Evolutionary conservation across 1,284 basidiomycete genomes (phyloP).

Genomic region (Boletus semigastroideus): DNA sequence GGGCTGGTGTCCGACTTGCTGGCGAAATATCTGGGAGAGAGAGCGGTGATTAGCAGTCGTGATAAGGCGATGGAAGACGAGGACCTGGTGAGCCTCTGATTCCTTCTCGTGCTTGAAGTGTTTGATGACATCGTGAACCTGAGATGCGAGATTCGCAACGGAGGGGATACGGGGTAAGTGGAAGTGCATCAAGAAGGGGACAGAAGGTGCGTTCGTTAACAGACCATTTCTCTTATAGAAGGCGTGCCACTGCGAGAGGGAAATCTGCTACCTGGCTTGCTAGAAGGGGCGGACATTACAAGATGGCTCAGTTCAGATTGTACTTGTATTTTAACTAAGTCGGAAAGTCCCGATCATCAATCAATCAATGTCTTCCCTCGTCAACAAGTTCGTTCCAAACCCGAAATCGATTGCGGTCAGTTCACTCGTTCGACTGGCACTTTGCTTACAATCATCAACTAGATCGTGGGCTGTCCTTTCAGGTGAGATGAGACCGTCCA

Average conservation of each 20-base stretch:
- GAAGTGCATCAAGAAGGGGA: conserved; percentile 28
- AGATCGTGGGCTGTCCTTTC: conserved; percentile 77
- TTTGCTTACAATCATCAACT: too few species aligned
- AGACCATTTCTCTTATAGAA: conserved; percentile 40
- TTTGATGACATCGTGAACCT: conserved; percentile 58
- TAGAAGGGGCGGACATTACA: conserved; percentile 23
- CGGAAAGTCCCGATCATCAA: too few species aligned
- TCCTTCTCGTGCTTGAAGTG: conserved; percentile 71
- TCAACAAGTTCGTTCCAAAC: conserved; percentile 55
- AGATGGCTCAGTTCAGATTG: neutral
- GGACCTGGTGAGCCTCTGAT: conserved; percentile 81
- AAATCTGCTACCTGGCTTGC: conserved; percentile 31
- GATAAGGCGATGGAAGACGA: neutral
- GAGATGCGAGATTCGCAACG: conserved; percentile 29
- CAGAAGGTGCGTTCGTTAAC: conserved; percentile 2
- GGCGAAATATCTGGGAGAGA: conserved; percentile 60
- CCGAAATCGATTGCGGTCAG: conserved; percentile 56
- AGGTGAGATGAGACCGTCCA: conserved; percentile 51
- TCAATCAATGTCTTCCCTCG: conserved; percentile 25
- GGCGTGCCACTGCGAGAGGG: conserved; percentile 39
- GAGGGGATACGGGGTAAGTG: conserved; percentile 29
- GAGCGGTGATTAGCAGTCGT: neutral
- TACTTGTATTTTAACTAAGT: too few species aligned
- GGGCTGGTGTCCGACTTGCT: conserved; percentile 65
- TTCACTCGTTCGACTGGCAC: too few species aligned